Conservation (phyloP, 2,329 filamentous ascomycete genomes). For the Sclerotinia borealis region DNA sequence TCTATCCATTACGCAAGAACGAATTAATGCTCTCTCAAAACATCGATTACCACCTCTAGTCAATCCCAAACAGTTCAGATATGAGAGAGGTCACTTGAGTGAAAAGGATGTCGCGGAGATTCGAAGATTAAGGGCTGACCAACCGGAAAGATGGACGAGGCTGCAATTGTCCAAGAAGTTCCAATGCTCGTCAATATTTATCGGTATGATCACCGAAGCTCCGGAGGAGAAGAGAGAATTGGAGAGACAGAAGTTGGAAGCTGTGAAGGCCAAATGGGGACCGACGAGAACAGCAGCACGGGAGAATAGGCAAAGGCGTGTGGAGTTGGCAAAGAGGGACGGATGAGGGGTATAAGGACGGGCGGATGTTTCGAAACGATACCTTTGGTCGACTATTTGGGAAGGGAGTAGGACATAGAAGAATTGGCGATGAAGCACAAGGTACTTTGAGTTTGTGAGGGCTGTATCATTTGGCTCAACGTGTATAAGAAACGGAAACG, state of each 20-base stretch:
- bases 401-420: neutral
- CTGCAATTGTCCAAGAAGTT: constrained; percentile 47
- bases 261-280: constrained; percentile 51
- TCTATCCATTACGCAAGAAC: constrained; percentile 22
- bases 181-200: constrained; percentile 49
- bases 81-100: constrained; percentile 43
- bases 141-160: constrained; percentile 52
- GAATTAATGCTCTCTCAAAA: constrained; percentile 13
- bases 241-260: constrained; percentile 41
- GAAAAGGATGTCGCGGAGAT: constrained; percentile 54
- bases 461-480: neutral
- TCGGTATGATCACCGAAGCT: constrained; percentile 52
- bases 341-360: constrained; percentile 18
- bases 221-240: constrained; percentile 40
- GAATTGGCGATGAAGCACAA: neutral
- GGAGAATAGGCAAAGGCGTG: constrained; percentile 49
- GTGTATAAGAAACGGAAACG: neutral
- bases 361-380: neutral
- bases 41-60: constrained; percentile 27
- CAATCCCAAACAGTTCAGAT: constrained; percentile 15
- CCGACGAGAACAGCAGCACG: constrained; percentile 47
- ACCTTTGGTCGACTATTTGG: neutral
- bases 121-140: constrained; percentile 45
- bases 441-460: neutral
- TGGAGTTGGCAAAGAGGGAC: constrained; percentile 29